Conservation (phyloP, 2,329 filamentous ascomycete species). For the Dothistroma pini region DNA sequence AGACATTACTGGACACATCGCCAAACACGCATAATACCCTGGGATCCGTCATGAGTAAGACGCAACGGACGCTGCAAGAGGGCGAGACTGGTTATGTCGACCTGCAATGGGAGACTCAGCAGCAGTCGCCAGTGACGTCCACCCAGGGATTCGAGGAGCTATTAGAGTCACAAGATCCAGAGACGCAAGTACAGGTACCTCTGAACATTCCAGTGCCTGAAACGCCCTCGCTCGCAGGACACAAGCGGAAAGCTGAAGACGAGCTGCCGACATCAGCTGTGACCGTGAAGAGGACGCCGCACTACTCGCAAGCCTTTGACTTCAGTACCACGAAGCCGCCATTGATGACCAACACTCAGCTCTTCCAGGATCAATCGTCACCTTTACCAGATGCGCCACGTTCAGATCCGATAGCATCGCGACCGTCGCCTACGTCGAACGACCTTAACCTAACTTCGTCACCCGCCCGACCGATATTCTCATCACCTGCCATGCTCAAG, state of each 20-base stretch:
- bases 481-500: constrained; percentile 38
- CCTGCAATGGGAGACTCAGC: constrained; percentile 21
- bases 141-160: constrained; percentile 27
- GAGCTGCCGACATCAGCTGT: constrained; percentile 43
- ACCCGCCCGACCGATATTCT: constrained; percentile 29
- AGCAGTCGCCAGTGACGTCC: constrained; percentile 13
- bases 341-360: constrained; percentile 43
- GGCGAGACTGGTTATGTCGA: constrained; percentile 35
- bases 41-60: neutral
- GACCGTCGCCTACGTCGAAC: constrained; percentile 44
- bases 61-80: constrained; percentile 20
- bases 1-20: neutral
- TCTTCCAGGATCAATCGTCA: constrained; percentile 45
- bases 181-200: constrained; percentile 25
- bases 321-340: constrained; percentile 26
- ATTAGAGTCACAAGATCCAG: constrained; percentile 21
- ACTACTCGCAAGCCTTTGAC: constrained; percentile 40
- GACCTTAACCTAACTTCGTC: constrained; percentile 31
- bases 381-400: constrained; percentile 36
- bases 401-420: constrained; percentile 45
- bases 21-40: constrained; percentile 4
- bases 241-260: constrained; percentile 39
- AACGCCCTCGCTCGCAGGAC: constrained; percentile 41
- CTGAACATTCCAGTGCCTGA: constrained; percentile 34
- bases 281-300: constrained; percentile 40